Evolutionary conservation across 805 yeast species (phyloP), one percentile per base, ranked within the genome.

Genomic region (Zygoascus bituminiphila): DNA sequence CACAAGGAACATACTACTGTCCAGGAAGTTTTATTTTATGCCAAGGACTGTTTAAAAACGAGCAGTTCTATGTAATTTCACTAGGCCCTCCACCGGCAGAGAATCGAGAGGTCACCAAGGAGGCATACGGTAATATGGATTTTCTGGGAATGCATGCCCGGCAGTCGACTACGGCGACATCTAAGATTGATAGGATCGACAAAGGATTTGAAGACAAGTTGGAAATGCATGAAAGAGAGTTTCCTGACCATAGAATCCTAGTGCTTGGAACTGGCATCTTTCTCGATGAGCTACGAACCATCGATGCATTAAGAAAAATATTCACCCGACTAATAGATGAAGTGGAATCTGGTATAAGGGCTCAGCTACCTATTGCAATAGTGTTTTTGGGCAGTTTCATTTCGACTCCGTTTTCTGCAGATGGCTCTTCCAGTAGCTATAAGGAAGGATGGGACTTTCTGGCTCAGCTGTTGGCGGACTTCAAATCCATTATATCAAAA

Each of bases 11-110:
- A 7, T 89, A 78, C 58, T 74, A 72, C 21, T 77, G 81, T 2
- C 72, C 78, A 0, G 98, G 98, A 1, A 80, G 83, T 70, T 79
- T 83, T 56, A 78, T 87, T 0, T 66, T 91, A 1, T 82, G 84
- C 46, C 95, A 88, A 59, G 99, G 99, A 15, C 78, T 86, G 15
- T 87, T 88, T 61, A 62, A 62, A 10, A 59, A 58, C 38, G 72
- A 72, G 23, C 79, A 75, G 43, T 88, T 93, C 60, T 79, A 82
- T 54, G 94, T 84, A 1, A 74, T 84, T 24, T 75, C 83, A 4
- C 73, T 93, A 45, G 83, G 84, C 2, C 96, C 88, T 51, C 98
- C 98, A 2, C 88, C 93, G 0, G 82, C 88, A 2, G 99, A 93
- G 62, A 71, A 76, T 53, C 72, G 97, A 50, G 80, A 74, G 7